Base-by-base conservation (phyloP, 768 basidiomycete species). In the Butyriboletus loyo region DNA sequence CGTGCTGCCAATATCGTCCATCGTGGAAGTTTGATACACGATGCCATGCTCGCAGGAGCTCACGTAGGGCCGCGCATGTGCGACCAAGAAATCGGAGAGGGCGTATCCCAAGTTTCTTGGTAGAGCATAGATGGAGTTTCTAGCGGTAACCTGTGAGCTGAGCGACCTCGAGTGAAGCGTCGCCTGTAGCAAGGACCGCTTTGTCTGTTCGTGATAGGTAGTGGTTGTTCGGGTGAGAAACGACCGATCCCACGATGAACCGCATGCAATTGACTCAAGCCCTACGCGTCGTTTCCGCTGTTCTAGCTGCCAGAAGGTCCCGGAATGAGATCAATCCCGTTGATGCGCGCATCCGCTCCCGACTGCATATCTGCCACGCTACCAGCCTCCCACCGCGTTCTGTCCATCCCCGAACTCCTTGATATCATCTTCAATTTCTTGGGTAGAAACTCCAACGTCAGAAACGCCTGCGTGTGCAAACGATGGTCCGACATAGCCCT, bases 341-440 rank as follows among this genome's bases (percentile, higher is more conserved):
- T 34, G 17, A 10, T 7, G 25, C n/a, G 17, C 0, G 14, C 24
- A 24, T 10, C 17, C 2, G 5, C 13, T 21, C 48, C 5, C 21
- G 49, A 7, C 4, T n/a, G 15, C 10, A 15, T 8, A 1, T 27
- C 30, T 25, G 9, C 21, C 25, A 4, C 35, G 7, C 19, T 9
- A 8, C 34, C 41, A 24, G 34, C 15, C 7, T n/a, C 52, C 25
- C 53, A 54, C 28, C 58, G 77, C 32, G 77, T 80, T 7, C 62
- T 85, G 1, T 68, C 62, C 27, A 82, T 84, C 21, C 80, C 84
- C 1, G 85, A 86, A 63, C 74, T 86, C 0, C 68, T 85, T 22
- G 76, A 81, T 46, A 75, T 81, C 63, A 69, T 87, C 9, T 80
- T 86, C 63, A 66, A 66, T 30, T 77, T 73, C 53, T 58, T 83